Percentiles rank a stretch among this genome's conserved stretches.
Conservation (phyloP, 257 asterid species). For the Salvia miltiorrhiza region DNA sequence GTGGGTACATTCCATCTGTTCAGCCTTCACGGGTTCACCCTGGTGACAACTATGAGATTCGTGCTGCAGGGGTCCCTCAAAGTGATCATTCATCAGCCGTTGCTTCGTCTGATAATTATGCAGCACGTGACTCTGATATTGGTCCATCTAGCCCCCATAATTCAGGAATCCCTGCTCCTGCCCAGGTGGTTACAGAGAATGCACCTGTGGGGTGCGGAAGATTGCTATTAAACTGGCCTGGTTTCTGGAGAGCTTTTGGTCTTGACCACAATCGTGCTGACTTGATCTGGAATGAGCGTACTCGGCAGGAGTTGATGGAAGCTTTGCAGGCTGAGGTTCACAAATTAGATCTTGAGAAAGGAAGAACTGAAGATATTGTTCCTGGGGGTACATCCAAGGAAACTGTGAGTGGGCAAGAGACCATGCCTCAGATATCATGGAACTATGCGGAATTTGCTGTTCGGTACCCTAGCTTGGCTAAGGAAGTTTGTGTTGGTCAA, state of each 20-base stretch:
- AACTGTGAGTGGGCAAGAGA: constrained; percentile 51
- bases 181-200: constrained; percentile 88
- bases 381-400: constrained; percentile 73
- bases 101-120: constrained; percentile 42
- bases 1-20: constrained; percentile 38
- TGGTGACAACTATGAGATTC: constrained; percentile 44
- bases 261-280: constrained; percentile 98
- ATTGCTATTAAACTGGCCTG: constrained; percentile 93
- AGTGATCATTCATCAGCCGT: constrained; percentile 40
- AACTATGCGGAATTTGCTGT: constrained; percentile 89
- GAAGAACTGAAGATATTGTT: constrained; percentile 88
- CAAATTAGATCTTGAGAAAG: constrained; percentile 93
- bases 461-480: constrained; percentile 91
- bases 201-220: constrained; percentile 95
- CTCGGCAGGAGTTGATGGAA: constrained; percentile 91
- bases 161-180: constrained; percentile 81
- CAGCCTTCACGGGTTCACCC: constrained; percentile 38
- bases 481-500: constrained; percentile 99
- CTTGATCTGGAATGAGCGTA: constrained; percentile 98
- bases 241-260: constrained; percentile 93
- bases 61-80: constrained; percentile 39
- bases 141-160: constrained; percentile 43
- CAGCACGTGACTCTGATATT: constrained; percentile 44
- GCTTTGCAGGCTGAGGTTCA: constrained; percentile 97
- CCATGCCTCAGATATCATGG: constrained; percentile 88